These are phyloP conservation scores for Candida dendrica DNA, from an alignment of 805 yeast genomes.

Conservation along the genomic window DNA sequence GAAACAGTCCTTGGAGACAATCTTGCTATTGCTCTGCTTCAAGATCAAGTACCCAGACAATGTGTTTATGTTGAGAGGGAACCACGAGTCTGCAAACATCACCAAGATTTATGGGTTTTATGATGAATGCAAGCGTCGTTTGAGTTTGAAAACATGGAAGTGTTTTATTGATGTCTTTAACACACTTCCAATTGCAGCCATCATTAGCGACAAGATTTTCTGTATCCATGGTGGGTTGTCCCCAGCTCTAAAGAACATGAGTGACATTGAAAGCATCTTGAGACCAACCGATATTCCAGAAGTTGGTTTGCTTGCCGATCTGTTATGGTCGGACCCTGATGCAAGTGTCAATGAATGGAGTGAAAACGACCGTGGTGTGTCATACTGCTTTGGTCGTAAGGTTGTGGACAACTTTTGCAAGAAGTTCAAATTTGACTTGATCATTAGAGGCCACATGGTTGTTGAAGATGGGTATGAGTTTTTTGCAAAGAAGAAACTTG, in stretches of 20 bases:
- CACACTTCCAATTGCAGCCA: conserved; percentile 90
- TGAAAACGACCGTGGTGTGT: conserved; percentile 78
- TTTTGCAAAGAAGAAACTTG: conserved; percentile 64
- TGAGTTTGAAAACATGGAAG: conserved; percentile 92
- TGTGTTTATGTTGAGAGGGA: conserved; percentile 87
- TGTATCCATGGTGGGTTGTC: conserved; percentile 84
- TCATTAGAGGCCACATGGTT: conserved; percentile 84
- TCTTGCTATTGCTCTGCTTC: conserved; percentile 78
- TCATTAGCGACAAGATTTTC: conserved; percentile 91
- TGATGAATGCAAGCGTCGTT: conserved; percentile 94
- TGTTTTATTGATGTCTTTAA: conserved; percentile 90
- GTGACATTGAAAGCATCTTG: conserved; percentile 62
- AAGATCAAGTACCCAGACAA: conserved; percentile 96
- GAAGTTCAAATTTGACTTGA: conserved; percentile 64
- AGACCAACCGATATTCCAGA: conserved; percentile 85
- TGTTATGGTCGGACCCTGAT: conserved; percentile 81
- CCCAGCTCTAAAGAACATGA: conserved; percentile 57
- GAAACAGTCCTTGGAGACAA: conserved; percentile 91
- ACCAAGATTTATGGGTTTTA: conserved; percentile 96
- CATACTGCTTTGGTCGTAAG: conserved; percentile 67
- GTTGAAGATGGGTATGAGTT: conserved; percentile 87
- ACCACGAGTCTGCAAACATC: conserved; percentile 96
- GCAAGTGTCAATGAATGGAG: conserved; percentile 56
- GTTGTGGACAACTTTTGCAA: conserved; percentile 66
- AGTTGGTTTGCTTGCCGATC: conserved; percentile 67